phyloP scores from a whole-genome alignment of 2,329 filamentous ascomycete genomes.

The Elsinoe perseae region DNA sequence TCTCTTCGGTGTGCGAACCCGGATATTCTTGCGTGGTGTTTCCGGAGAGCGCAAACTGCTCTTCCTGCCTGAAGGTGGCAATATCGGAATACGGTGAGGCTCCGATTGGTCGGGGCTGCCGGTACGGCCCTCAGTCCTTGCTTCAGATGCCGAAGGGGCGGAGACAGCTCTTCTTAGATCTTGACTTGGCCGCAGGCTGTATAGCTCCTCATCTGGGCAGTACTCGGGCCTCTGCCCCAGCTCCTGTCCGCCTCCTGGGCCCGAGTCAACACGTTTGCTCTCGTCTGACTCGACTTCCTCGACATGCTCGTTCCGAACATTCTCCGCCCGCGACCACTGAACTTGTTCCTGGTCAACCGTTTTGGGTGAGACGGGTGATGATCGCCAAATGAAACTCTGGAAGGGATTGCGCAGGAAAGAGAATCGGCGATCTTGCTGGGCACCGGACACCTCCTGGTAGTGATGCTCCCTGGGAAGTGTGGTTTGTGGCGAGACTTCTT shows the following conservation, averaged over 20 bases:
- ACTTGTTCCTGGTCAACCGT: background rate
- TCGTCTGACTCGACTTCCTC: background rate
- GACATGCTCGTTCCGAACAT: background rate
- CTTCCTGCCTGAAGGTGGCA: background rate
- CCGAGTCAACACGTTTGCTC: background rate
- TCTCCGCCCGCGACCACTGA: background rate
- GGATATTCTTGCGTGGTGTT: background rate
- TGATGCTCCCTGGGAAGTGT: background rate
- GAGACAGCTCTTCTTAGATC: background rate
- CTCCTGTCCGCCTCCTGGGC: background rate
- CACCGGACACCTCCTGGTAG: too few species aligned
- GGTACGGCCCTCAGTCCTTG: background rate
- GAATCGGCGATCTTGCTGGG: background rate
- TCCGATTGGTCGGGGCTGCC: background rate
- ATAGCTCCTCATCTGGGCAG: constrained; percentile 12
- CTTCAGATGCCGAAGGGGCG: background rate
- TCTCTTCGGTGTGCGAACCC: background rate
- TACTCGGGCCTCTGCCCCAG: background rate
- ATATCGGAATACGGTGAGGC: background rate
- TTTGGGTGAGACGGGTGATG: background rate
- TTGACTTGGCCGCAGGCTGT: background rate
- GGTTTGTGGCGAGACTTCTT: background rate
- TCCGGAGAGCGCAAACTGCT: background rate
- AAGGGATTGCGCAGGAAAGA: background rate
- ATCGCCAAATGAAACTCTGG: background rate